Conservation (phyloP, 192 early-diverging fungal genomes). For the Coemansia sp. region DNA sequence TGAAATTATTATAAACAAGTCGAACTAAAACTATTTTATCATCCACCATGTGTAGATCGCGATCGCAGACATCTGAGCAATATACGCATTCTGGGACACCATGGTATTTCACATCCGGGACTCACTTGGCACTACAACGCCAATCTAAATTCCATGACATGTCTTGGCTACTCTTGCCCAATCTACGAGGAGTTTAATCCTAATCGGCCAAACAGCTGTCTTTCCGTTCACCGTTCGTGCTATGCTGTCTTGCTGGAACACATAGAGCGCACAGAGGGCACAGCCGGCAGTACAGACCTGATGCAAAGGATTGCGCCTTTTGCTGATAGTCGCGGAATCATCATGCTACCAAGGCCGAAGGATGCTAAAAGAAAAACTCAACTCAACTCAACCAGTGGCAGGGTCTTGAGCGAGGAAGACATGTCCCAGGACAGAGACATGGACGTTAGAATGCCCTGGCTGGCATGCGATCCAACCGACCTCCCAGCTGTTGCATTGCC, state of each 20-base stretch:
- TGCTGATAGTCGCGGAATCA: conserved; percentile 27
- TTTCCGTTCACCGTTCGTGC: conserved; percentile 48
- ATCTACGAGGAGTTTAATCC: conserved; percentile 37
- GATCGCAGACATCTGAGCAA: conserved; percentile 47
- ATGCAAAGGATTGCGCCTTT: conserved; percentile 28
- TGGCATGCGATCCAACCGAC: conserved; percentile 51
- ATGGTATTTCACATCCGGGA: conserved; percentile 51
- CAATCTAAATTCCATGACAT: conserved; percentile 39
- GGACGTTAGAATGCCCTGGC: conserved; percentile 13
- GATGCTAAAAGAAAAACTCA: neutral
- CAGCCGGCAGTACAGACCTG: conserved; percentile 7
- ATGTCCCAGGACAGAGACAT: neutral
- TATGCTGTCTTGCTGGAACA: conserved; percentile 34
- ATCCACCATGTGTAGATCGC: conserved; percentile 19
- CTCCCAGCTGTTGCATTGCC: conserved; percentile 14
- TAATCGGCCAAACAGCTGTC: conserved; percentile 19
- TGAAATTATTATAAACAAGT: neutral
- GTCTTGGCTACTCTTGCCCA: conserved; percentile 38
- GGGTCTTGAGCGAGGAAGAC: neutral
- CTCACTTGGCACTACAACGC: conserved; percentile 42
- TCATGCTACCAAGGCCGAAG: neutral
- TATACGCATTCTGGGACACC: conserved; percentile 30
- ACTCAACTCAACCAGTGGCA: neutral
- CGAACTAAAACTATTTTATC: neutral
- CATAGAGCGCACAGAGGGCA: conserved; percentile 38